These are phyloP conservation scores for Coemansia sp. DNA, from an alignment of 192 early-diverging fungal species.

Conservation along the genomic window DNA sequence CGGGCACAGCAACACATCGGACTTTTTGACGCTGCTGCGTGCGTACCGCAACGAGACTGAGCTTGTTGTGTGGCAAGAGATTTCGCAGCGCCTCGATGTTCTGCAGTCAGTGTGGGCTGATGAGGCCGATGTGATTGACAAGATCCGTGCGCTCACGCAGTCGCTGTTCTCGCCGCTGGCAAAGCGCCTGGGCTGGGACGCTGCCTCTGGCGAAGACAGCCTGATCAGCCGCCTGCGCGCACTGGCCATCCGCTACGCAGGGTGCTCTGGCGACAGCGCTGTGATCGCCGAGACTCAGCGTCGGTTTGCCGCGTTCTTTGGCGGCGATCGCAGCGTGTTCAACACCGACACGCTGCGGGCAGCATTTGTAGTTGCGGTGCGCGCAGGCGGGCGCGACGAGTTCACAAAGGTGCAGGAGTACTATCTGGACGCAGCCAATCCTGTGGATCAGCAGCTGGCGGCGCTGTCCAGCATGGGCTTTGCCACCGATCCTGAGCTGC, in stretches of 20 bases:
- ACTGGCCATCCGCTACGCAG: conserved; percentile 62
- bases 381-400: conserved; percentile 59
- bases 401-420: conserved; percentile 67
- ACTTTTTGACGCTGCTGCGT: conserved; percentile 70
- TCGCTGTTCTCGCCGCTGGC: conserved; percentile 61
- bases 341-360: conserved; percentile 39
- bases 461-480: conserved; percentile 66
- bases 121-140: conserved; percentile 63
- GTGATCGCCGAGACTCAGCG: conserved; percentile 55
- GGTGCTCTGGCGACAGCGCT: conserved; percentile 55
- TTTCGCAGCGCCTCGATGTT: conserved; percentile 59
- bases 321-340: conserved; percentile 63
- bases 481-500: conserved; percentile 56
- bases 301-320: conserved; percentile 64
- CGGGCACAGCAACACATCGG: conserved; percentile 74
- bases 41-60: conserved; percentile 69
- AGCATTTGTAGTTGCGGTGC: conserved; percentile 66
- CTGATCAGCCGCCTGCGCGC: conserved; percentile 60
- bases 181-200: conserved; percentile 61
- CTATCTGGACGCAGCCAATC: conserved; percentile 59
- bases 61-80: conserved; percentile 67
- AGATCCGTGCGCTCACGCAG: conserved; percentile 59
- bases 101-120: conserved; percentile 68
- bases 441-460: conserved; percentile 67
- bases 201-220: conserved; percentile 56